Evolutionary conservation across 169 alveolate species (phyloP).

Genomic region (Plasmodium yoelii): DNA sequence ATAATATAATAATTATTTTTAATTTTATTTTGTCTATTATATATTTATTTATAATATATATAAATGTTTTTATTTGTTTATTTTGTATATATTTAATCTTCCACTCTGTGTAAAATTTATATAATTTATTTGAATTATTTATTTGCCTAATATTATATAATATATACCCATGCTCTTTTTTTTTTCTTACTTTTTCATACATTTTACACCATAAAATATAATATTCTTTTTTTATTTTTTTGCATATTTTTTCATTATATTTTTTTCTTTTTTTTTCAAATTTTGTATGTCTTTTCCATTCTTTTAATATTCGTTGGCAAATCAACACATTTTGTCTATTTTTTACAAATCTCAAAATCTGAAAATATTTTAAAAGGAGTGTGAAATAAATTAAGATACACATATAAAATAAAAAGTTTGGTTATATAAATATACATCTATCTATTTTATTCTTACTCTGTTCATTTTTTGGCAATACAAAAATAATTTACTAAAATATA

Average conservation of each 20-base stretch:
- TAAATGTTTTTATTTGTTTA: slow-evolving; percentile 15
- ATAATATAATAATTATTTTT: slow-evolving; percentile 3
- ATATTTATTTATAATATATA: slow-evolving; percentile 12
- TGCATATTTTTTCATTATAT: background rate
- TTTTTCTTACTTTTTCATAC: slow-evolving; percentile 45
- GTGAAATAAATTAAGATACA: background rate
- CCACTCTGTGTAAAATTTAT: slow-evolving; percentile 11
- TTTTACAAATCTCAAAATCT: slow-evolving; percentile 25
- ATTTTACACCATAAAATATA: slow-evolving; percentile 21
- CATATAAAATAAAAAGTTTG: background rate
- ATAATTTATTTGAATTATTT: slow-evolving; percentile 6
- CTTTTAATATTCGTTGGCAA: slow-evolving; percentile 25
- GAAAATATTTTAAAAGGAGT: background rate
- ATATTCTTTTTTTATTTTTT: slow-evolving; percentile 22
- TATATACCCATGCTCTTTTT: slow-evolving; percentile 8
- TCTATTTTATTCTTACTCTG: slow-evolving; percentile 20
- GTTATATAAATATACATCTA: background rate
- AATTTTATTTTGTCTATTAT: slow-evolving; percentile 11
- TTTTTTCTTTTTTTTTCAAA: background rate
- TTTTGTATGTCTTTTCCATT: slow-evolving; percentile 18
- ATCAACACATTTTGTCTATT: slow-evolving; percentile 15
- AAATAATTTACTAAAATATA: background rate
- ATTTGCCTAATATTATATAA: slow-evolving; percentile 47
- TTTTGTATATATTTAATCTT: slow-evolving; percentile 12
- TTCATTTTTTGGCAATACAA: slow-evolving; percentile 39